Base-by-base conservation (phyloP, 2,329 filamentous ascomycete genomes). In the Periconia macrospinosa region DNA sequence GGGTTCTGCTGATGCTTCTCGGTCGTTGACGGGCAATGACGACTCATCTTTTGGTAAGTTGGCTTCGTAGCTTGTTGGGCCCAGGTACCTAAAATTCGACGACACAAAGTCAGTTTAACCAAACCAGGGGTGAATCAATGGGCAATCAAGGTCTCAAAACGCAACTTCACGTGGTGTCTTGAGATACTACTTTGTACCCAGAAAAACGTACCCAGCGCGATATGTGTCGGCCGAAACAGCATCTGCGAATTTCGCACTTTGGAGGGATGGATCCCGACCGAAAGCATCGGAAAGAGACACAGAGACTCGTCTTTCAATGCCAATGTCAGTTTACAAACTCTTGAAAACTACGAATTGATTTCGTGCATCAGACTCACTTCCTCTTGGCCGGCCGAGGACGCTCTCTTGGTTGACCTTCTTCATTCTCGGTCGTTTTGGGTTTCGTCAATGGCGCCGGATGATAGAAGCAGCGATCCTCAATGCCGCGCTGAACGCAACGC, bases 381-480 rank as follows among this genome's bases (percentile, higher is more conserved):
- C 67, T 58, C 47, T 70, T 71, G 6, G 55, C 23, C 2, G 63
- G 59, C 19, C 60, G 57, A 13, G 58, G 45, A 14, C n/a, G 11
- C 8, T 51, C 54, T 46, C 47, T 53, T 44, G 30, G 15, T 8
- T 23, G 30, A 30, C 54, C 53, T 53, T 53, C 47, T 30, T 58
- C 59, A 42, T 56, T 54, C 15, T 50, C 46, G 27, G 43, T 43
- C 13, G 55, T 59, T 18, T 62, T 63, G 17, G 51, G 57, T 40
- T 65, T 71, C n/a, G 68, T 73, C 17, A 73, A 58, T 27, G 70
- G 70, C 13, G 70, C 68, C 20, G 70, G 69, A 53, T 72, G 69
- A 51, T 73, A 72, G 55, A 69, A 70, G 47, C 70, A 73, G 14
- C 62, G 57, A 1, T 71, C 67, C 42, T 65, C 58, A 13, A 71